Base-by-base conservation (phyloP, 2,329 filamentous ascomycete genomes). In the Fusarium chaquense region DNA sequence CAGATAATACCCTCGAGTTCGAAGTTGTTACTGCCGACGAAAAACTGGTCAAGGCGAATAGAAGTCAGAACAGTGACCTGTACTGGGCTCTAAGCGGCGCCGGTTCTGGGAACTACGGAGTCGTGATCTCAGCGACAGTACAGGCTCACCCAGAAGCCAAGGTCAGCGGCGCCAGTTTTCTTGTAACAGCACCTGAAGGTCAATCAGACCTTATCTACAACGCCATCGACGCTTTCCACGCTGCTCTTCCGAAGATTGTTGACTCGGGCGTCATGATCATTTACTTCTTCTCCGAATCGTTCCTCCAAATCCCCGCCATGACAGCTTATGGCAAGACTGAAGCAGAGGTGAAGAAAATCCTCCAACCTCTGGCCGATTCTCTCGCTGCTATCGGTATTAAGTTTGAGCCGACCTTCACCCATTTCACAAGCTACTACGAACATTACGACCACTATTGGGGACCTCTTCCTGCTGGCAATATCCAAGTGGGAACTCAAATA, bases 1-100 rank as follows among this genome's bases (percentile, higher is more conserved):
- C 87, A 0, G 89, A 91, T 68, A 84, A 91, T 46, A 81, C 85
- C 0, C 78, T 91, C 3, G 81, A 85, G 64, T 86, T 81, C 46
- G 82, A 88, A 57, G 85, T 89, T 2, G 80, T 90, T 10, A 86
- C 83, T 3, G 84, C 81, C 0, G 70, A 75, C n/a, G 87, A 87
- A 1, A 59, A 81, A 16, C 69, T 83, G 15, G 57, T 88, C 2
- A 83, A 76, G 2, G 87, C 87, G 0, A 84, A 79, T 4, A 81
- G 78, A 2, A 72, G 74, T 0, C 58, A 83, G 16, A 86, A 90
- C 62, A 60, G 78, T 0, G 88, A 90, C 45, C 78, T 91, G 2
- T 91, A 87, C 77, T 91, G 88, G 89, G 89, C 88, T 1, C 77
- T 90, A 2, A 81, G 81, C 32, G 88, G 88, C 3, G 87, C 88